These are phyloP conservation scores for Paspalum notatum DNA, from an alignment of 176 grass and related monocot species.

Conservation along the genomic window DNA sequence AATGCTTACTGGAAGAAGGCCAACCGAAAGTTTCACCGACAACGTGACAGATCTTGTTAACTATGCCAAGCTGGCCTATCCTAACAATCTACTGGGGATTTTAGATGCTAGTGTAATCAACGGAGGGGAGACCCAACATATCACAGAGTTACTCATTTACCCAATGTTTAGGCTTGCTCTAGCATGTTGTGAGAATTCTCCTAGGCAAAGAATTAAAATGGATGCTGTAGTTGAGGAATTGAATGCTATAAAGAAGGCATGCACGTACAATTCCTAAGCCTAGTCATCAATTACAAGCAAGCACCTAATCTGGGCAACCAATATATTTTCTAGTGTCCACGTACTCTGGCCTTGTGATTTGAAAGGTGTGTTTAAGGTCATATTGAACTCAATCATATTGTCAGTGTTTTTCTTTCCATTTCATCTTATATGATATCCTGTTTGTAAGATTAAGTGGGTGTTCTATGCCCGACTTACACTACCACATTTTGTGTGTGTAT, in stretches of 20 bases:
- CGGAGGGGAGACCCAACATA: not conserved
- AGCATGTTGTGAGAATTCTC: not conserved
- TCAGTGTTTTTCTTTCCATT: too few relatives aligned
- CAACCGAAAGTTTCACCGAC: conserved; percentile 27
- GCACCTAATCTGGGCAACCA: too few relatives aligned
- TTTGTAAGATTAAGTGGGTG: too few relatives aligned
- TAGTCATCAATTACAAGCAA: too few relatives aligned
- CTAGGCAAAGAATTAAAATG: not conserved
- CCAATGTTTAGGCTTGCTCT: conserved; percentile 16
- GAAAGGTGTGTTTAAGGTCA: too few relatives aligned
- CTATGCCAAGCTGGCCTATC: conserved; percentile 40
- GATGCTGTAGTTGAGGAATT: not conserved
- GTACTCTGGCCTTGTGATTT: too few relatives aligned
- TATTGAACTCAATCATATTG: too few relatives aligned
- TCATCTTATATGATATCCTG: too few relatives aligned
- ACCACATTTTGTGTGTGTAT: too few relatives aligned
- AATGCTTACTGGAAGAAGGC: conserved; percentile 53
- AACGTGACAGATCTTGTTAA: conserved; percentile 20
- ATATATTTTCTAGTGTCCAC: too few relatives aligned
- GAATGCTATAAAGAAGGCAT: not conserved
- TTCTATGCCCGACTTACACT: too few relatives aligned
- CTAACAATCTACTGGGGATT: conserved; percentile 31
- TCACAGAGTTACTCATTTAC: not conserved
- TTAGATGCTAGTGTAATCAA: conserved; percentile 30
- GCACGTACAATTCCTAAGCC: too few relatives aligned